Evolutionary conservation across 1,284 basidiomycete species (phyloP), one percentile per base, ranked within the genome.

Genomic region (Tylopilus orsonianus): DNA sequence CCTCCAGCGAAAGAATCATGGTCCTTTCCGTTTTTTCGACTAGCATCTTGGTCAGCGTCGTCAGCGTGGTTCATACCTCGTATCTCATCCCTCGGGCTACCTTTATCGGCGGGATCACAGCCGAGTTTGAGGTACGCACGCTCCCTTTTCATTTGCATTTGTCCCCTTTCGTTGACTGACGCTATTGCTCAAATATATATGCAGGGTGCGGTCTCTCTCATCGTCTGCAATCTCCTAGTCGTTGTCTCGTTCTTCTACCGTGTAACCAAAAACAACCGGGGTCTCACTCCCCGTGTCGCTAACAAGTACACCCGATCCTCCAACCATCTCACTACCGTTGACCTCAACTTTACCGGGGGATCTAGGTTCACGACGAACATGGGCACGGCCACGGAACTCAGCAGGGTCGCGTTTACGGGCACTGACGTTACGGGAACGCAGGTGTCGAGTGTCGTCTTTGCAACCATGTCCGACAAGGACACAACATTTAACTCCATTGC

Each of bases 191-290:
- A 18, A 23, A 45, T 24, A 30, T 39, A 20, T 22, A 27, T 20
- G 42, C 29, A 64, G 65, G 39, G 41, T 2, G 50, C 59, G 0
- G 22, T 62, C 19, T 64, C 66, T 16, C 59, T 65, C 26, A 52
- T 68, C 27, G 59, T 68, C 26, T 68, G 65, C 44, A 68, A 65
- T 20, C 61, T 65, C n/a, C 63, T 65, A 37, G 65, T 65, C 35
- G 8, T 64, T 27, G 57, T 62, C 20, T 55, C 63, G 2, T 66
- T 65, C 23, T 1, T 66, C 29, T 59, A 56, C 42, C 53, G 63
- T 16, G 30, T 55, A 5, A 27, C 27, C 2, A 34, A 44, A 19
- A 45, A 46, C 5, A 52, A 49, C 18, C 2, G 19, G 29, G 55
- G 59, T 22, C 43, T 56, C 41, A 39, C 47, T 18, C 39, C 39